Evolutionary conservation across 108 stramenopile species (phyloP).

Genomic region (Conticribra guillardii): DNA sequence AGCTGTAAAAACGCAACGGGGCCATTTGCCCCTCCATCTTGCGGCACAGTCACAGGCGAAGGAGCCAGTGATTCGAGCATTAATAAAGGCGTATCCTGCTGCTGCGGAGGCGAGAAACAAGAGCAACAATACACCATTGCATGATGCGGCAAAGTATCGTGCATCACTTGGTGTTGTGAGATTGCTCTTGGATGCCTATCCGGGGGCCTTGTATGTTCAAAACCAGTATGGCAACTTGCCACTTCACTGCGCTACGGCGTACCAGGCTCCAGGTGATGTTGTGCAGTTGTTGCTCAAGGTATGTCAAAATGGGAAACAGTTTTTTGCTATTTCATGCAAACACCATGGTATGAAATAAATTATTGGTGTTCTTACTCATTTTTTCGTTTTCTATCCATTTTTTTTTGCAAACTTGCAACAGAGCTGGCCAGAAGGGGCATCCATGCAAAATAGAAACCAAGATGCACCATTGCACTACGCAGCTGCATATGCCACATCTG

Average conservation of each 20-base stretch:
- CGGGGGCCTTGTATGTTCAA: slow-evolving; percentile 48
- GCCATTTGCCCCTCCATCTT: slow-evolving; percentile 64
- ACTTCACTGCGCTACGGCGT: slow-evolving; percentile 50
- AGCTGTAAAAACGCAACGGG: slow-evolving; percentile 46
- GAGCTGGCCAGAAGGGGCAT: slow-evolving; percentile 50
- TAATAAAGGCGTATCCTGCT: slow-evolving; percentile 58
- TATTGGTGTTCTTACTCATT: no score
- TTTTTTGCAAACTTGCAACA: background rate
- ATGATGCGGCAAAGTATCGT: slow-evolving; percentile 65
- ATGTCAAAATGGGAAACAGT: background rate
- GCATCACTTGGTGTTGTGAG: slow-evolving; percentile 51
- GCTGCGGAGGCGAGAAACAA: slow-evolving; percentile 53
- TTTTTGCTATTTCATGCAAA: no score
- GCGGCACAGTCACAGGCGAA: slow-evolving; percentile 60
- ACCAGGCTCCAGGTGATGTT: slow-evolving; percentile 50
- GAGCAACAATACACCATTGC: slow-evolving; percentile 64
- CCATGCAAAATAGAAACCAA: slow-evolving; percentile 52
- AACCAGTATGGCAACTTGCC: slow-evolving; percentile 63
- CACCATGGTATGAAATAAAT: no score
- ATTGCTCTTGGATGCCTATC: slow-evolving; percentile 52
- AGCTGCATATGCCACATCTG: slow-evolving; percentile 46
- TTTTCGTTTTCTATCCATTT: no score
- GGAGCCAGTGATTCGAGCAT: slow-evolving; percentile 56
- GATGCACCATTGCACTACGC: slow-evolving; percentile 54
- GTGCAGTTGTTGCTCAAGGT: slow-evolving; percentile 41